A percentile compares a stretch with the other conserved stretches of the same genome.
phyloP scores from a whole-genome alignment of 129 eudicot genomes.

The Artemisia annua region DNA sequence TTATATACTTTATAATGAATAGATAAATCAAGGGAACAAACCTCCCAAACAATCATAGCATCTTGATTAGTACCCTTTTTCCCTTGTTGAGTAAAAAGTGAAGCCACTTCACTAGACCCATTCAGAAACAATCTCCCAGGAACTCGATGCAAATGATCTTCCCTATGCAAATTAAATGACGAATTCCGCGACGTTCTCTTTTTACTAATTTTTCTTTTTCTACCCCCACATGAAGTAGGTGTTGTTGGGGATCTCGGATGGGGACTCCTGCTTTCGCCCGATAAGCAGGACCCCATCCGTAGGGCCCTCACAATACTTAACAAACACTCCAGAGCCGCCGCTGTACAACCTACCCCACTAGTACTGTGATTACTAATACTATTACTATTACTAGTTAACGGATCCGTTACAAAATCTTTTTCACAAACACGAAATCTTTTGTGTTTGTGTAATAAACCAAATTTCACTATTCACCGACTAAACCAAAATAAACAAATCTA shows the following conservation, averaged over 20 bases:
- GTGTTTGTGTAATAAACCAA: slow-evolving; percentile 22
- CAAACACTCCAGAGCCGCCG: slow-evolving; percentile 91
- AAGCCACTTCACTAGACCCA: too few relatives aligned
- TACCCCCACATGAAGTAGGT: slow-evolving; percentile 32
- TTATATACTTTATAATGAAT: neutral
- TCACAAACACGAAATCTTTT: slow-evolving; percentile 30
- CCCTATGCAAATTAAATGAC: slow-evolving; percentile 65
- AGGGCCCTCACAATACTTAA: slow-evolving; percentile 88
- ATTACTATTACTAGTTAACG: slow-evolving; percentile 38
- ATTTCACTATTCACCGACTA: neutral
- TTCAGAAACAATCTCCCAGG: slow-evolving; percentile 77
- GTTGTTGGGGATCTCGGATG: slow-evolving; percentile 61
- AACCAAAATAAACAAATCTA: slow-evolving; percentile 1
- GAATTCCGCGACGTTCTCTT: slow-evolving; percentile 62
- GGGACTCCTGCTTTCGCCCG: slow-evolving; percentile 95
- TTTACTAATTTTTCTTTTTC: slow-evolving; percentile 47
- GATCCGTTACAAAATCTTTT: slow-evolving; percentile 59
- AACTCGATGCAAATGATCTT: slow-evolving; percentile 65
- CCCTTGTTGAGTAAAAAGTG: too few relatives aligned
- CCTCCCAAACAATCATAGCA: slow-evolving; percentile 46
- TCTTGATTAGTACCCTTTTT: slow-evolving; percentile 98
- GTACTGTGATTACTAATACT: too few relatives aligned
- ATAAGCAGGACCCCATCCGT: slow-evolving; percentile 98
- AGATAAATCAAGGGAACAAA: neutral
- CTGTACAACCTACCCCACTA: slow-evolving; percentile 60